A percentile compares a stretch with the other conserved stretches of the same genome.
Conservation (phyloP, 2,329 filamentous ascomycete genomes). For the Beauveria sp. region DNA sequence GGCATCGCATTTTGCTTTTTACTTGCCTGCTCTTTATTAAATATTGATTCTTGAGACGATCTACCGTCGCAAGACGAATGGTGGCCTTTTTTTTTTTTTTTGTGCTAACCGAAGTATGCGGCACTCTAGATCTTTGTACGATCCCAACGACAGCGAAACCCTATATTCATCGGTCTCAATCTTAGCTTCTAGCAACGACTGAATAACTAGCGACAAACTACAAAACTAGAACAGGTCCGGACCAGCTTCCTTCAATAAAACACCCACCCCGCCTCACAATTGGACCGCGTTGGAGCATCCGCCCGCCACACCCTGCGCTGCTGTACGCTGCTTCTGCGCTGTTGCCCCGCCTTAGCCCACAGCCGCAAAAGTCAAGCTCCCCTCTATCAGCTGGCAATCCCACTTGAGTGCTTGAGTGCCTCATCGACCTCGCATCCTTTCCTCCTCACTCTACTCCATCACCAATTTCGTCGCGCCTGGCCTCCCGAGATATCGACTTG, state of each 20-base stretch:
- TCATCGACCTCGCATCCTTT: slow-evolving; percentile 4
- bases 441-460: slow-evolving; percentile 1
- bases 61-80: not conserved
- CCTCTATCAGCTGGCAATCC: slow-evolving; percentile 3
- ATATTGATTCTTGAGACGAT: not conserved
- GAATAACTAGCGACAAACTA: not conserved
- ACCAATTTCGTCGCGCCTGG: not conserved
- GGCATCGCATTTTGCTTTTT: not conserved
- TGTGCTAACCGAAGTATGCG: not conserved
- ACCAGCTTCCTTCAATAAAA: not conserved
- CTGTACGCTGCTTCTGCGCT: not conserved
- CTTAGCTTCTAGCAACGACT: not conserved
- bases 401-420: not conserved
- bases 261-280: not conserved
- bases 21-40: not conserved
- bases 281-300: not conserved
- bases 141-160: not conserved
- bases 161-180: not conserved
- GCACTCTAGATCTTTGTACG: not conserved
- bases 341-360: slow-evolving; percentile 9
- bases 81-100: not conserved
- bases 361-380: slow-evolving; percentile 10
- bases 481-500: not conserved
- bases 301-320: not conserved
- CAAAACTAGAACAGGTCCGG: not conserved